Conservation (phyloP, 345 rosid genomes). For the Dipteronia dyeriana region DNA sequence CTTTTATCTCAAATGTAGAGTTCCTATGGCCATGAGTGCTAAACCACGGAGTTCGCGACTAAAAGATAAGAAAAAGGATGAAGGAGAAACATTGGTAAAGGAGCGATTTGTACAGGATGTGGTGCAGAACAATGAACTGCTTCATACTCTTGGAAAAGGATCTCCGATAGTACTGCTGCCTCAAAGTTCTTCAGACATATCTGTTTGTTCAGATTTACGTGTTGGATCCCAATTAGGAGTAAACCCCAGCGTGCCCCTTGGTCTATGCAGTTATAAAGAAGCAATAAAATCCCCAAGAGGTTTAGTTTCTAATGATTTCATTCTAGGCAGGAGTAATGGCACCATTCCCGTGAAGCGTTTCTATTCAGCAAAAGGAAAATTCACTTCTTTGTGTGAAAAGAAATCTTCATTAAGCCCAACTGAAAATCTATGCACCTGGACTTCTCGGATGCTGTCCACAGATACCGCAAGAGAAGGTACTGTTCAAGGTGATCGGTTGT, state of each 20-base stretch:
- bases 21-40: constrained; percentile 45
- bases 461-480: constrained; percentile 31
- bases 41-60: constrained; percentile 94
- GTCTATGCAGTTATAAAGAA: constrained; percentile 38
- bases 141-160: constrained; percentile 75
- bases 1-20: constrained; percentile 49
- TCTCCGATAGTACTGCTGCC: constrained; percentile 78
- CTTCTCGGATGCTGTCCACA: constrained; percentile 14
- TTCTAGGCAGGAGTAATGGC: constrained; percentile 33
- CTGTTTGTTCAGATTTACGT: constrained; percentile 68
- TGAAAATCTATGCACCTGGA: constrained; percentile 26
- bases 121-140: constrained; percentile 65
- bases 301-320: constrained; percentile 35
- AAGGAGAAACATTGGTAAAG: constrained; percentile 84
- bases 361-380: constrained; percentile 56
- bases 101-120: constrained; percentile 73
- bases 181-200: constrained; percentile 63
- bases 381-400: constrained; percentile 60
- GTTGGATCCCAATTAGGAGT: constrained; percentile 65
- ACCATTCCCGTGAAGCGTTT: constrained; percentile 41
- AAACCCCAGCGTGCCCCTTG: constrained; percentile 33
- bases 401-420: constrained; percentile 37
- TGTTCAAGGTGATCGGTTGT: constrained; percentile 51
- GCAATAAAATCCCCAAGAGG: constrained; percentile 38
- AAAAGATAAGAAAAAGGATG: constrained; percentile 85